Conservation (phyloP, 1,284 basidiomycete species). For the Phylloboletellus chloephorus region DNA sequence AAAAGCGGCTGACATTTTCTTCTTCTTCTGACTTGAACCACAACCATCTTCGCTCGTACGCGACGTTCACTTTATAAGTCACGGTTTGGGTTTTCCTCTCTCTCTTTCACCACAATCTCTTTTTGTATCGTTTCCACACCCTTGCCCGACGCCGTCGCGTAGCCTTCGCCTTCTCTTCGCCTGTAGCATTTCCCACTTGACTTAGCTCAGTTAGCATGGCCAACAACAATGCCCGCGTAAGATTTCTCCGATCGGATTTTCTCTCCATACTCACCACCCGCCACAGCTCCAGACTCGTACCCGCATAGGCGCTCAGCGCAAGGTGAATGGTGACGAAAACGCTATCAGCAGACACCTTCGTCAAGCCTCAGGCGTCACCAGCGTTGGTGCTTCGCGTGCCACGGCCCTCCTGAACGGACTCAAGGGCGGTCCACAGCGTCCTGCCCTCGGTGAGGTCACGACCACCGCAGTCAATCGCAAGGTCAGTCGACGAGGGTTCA, state of each 20-base stretch:
- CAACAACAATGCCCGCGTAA: slow-evolving; percentile 51
- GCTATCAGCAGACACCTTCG: slow-evolving; percentile 59
- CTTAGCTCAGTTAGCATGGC: slow-evolving; percentile 43
- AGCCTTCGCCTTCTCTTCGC: slow-evolving; percentile 22
- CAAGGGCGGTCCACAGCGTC: slow-evolving; percentile 46
- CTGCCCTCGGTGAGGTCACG: slow-evolving; percentile 68
- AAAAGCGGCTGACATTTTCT: slow-evolving; percentile 28
- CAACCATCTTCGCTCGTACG: slow-evolving; percentile 2
- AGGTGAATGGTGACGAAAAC: slow-evolving; percentile 65
- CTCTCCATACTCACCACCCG: slow-evolving; percentile 3
- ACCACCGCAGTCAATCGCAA: slow-evolving; percentile 68
- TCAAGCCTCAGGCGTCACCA: slow-evolving; percentile 47
- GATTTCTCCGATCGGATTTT: slow-evolving; percentile 18
- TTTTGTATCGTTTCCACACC: slow-evolving; percentile 18
- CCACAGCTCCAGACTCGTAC: slow-evolving; percentile 32
- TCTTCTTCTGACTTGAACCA: slow-evolving; percentile 11
- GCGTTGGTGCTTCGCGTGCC: slow-evolving; percentile 43
- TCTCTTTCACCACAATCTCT: slow-evolving; percentile 23
- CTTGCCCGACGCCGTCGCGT: slow-evolving; percentile 14
- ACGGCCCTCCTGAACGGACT: slow-evolving; percentile 45
- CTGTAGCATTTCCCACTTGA: slow-evolving; percentile 32
- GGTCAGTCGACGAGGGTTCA: slow-evolving; percentile 37
- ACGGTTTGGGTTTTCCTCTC: slow-evolving; percentile 20
- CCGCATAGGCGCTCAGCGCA: slow-evolving; percentile 50
- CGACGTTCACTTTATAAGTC: slow-evolving; percentile 18